A percentile compares a stretch with the other conserved stretches of the same genome.
These are phyloP conservation scores for Paulownia fortunei DNA, from an alignment of 257 asterid species.

Conservation along the genomic window DNA sequence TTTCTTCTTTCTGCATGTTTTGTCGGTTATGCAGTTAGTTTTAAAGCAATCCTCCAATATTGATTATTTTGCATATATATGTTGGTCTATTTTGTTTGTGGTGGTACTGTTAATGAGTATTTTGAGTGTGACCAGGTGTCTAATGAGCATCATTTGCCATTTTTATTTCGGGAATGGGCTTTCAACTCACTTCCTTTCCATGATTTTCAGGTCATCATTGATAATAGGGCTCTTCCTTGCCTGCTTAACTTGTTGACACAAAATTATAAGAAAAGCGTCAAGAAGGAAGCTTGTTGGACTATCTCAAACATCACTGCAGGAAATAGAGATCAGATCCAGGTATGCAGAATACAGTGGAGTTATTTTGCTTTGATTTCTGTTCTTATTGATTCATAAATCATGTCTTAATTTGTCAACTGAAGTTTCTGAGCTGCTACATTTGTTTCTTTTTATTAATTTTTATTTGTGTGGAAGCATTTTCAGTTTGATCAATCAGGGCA, in stretches of 20 bases:
- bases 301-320: conserved; percentile 92
- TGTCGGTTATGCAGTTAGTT: neutral
- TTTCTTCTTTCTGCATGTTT: neutral
- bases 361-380: conserved; percentile 1
- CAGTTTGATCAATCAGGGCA: conserved; percentile 1
- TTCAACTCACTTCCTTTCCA: neutral
- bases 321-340: conserved; percentile 78
- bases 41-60: neutral
- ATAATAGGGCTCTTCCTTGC: conserved; percentile 67
- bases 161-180: neutral
- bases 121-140: neutral
- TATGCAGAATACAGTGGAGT: conserved; percentile 22
- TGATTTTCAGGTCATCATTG: conserved; percentile 66
- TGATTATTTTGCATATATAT: neutral
- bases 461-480: neutral
- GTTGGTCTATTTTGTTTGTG: neutral
- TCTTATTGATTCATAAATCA: neutral
- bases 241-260: conserved; percentile 63
- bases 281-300: conserved; percentile 94
- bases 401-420: neutral
- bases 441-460: neutral
- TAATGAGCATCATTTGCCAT: neutral
- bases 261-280: conserved; percentile 70
- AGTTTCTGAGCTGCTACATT: neutral
- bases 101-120: neutral